Percentiles rank a stretch among this genome's conserved stretches.
Evolutionary conservation across 768 basidiomycete genomes (phyloP).

Genomic region (Boletus bicolor): DNA sequence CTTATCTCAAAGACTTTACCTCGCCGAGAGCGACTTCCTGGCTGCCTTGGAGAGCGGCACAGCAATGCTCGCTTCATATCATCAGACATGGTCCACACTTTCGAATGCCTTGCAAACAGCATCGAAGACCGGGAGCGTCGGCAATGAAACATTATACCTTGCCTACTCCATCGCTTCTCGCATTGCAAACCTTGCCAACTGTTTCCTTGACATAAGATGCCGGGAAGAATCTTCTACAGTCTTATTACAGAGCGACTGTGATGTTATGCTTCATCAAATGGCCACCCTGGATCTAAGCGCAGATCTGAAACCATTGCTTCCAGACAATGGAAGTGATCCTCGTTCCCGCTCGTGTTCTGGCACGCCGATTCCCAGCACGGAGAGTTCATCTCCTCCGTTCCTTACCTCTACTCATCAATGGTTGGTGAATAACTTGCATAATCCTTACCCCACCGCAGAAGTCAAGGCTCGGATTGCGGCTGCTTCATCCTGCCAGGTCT

Average conservation of each 20-base stretch:
- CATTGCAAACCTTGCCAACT: conserved; percentile 1
- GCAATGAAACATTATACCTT: not conserved
- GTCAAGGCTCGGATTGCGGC: conserved; percentile 25
- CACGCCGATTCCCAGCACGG: too few species aligned
- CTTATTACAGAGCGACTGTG: not conserved
- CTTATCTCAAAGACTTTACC: not conserved
- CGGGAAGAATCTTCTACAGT: not conserved
- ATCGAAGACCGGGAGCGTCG: not conserved
- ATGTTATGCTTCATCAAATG: conserved; percentile 7
- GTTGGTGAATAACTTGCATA: conserved; percentile 45
- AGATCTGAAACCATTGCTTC: not conserved
- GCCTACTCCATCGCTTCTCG: not conserved
- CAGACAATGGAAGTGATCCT: not conserved
- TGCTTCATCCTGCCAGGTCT: conserved; percentile 15
- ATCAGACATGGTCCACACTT: not conserved
- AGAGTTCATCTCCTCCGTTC: not conserved
- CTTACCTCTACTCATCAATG: conserved; percentile 34
- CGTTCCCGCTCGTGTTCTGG: too few species aligned
- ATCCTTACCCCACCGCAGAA: conserved; percentile 47
- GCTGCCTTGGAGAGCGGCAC: not conserved
- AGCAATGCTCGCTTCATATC: not conserved
- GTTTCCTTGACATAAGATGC: conserved; percentile 2
- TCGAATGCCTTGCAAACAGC: not conserved
- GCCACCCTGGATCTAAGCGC: not conserved
- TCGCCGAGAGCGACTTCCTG: conserved; percentile 1